phyloP scores from a whole-genome alignment of 495 filamentous ascomycete species.

The Annulohypoxylon bovei region DNA sequence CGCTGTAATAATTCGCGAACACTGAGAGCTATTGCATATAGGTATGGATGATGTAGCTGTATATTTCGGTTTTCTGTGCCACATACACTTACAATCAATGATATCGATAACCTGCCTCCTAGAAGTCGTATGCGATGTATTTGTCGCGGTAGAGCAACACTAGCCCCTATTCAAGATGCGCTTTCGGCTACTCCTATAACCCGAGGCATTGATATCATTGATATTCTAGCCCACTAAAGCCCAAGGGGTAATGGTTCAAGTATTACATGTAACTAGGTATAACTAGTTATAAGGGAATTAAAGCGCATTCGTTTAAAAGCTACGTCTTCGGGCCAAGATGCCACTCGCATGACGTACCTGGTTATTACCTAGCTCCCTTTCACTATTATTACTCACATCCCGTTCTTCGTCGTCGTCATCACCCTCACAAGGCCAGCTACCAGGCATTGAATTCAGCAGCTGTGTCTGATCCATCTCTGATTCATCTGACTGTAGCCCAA shows the following conservation, averaged over 20 bases:
- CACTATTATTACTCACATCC: not conserved
- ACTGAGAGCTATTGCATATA: not conserved
- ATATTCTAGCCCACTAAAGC: too few species aligned
- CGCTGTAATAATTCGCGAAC: constrained; percentile 3
- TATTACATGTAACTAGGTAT: too few species aligned
- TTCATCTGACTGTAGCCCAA: not conserved
- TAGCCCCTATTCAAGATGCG: too few species aligned
- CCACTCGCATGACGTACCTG: not conserved
- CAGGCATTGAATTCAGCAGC: not conserved
- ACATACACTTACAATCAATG: not conserved
- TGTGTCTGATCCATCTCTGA: not conserved
- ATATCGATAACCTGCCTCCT: not conserved
- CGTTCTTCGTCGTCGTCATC: not conserved
- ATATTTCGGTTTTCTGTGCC: not conserved
- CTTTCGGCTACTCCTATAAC: too few species aligned
- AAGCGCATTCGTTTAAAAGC: too few species aligned
- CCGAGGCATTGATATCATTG: too few species aligned
- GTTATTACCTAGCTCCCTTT: not conserved
- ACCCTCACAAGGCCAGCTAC: not conserved
- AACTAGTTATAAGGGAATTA: too few species aligned
- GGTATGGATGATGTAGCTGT: not conserved
- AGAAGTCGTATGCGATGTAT: too few species aligned
- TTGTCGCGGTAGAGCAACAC: too few species aligned
- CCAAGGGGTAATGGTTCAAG: too few species aligned
- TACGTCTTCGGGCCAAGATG: not conserved